These are phyloP conservation scores for Cicer cuneatum DNA, from an alignment of 306 rosid genomes.

Conservation along the genomic window DNA sequence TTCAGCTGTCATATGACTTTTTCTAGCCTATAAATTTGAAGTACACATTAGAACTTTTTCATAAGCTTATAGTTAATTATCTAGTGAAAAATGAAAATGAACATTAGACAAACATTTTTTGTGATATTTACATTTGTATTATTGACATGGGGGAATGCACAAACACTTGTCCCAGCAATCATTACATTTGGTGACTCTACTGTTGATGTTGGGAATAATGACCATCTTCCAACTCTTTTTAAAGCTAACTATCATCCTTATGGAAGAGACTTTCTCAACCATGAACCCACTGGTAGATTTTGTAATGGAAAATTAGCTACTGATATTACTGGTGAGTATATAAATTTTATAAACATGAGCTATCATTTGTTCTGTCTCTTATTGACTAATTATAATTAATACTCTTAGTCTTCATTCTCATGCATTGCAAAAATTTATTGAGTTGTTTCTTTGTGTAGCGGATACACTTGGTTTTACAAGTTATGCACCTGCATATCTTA, in stretches of 20 bases:
- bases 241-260: conserved; percentile 92
- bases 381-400: too few relatives aligned
- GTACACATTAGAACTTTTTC: not conserved
- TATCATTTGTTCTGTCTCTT: too few relatives aligned
- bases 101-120: conserved; percentile 47
- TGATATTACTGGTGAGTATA: conserved; percentile 70
- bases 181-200: conserved; percentile 90
- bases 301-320: conserved; percentile 96
- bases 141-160: conserved; percentile 56
- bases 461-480: conserved; percentile 80
- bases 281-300: conserved; percentile 88
- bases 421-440: too few relatives aligned
- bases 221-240: conserved; percentile 73
- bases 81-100: conserved; percentile 50
- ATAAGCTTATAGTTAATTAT: conserved; percentile 37
- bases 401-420: too few relatives aligned
- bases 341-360: conserved; percentile 32
- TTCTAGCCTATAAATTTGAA: conserved; percentile 12
- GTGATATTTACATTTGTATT: conserved; percentile 53
- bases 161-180: conserved; percentile 84
- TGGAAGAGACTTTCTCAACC: conserved; percentile 86
- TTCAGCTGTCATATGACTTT: conserved; percentile 36
- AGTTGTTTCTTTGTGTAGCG: conserved; percentile 55
- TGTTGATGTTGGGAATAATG: conserved; percentile 90
- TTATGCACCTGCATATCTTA: conserved; percentile 82